A percentile compares a stretch with the other conserved stretches of the same genome.
Conservation (phyloP, 805 yeast species). For the Saccharomycopsis babjevae region DNA sequence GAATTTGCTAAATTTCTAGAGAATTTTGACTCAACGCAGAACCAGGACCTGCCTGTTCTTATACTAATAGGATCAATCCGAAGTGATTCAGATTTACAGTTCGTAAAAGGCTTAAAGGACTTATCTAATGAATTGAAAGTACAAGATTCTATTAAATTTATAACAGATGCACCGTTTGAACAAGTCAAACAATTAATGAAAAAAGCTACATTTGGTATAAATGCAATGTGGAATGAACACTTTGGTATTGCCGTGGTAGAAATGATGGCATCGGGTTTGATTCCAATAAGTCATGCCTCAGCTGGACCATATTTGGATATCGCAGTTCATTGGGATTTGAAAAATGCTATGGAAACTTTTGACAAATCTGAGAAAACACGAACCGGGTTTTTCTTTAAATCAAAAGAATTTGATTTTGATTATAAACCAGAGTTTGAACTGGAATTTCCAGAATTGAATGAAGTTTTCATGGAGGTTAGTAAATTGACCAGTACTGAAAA, state of each 20-base stretch:
- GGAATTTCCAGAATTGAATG: slow-evolving; percentile 39
- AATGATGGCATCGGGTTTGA: slow-evolving; percentile 72
- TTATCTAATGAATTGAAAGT: slow-evolving; percentile 36
- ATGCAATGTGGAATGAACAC: slow-evolving; percentile 99
- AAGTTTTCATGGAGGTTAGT: slow-evolving; percentile 36
- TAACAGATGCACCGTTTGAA: slow-evolving; percentile 65
- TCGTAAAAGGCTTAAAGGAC: slow-evolving; percentile 40
- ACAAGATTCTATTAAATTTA: slow-evolving; percentile 37
- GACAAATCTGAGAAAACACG: slow-evolving; percentile 32
- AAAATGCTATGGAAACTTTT: slow-evolving; percentile 21
- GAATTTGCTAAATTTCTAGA: slow-evolving; percentile 51
- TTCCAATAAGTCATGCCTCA: slow-evolving; percentile 87
- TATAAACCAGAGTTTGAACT: slow-evolving; percentile 22
- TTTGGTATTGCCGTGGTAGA: slow-evolving; percentile 97
- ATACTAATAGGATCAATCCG: slow-evolving; percentile 82
- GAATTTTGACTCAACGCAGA: slow-evolving; percentile 11
- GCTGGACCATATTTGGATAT: slow-evolving; percentile 94
- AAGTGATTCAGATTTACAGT: slow-evolving; percentile 49
- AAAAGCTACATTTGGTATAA: slow-evolving; percentile 64
- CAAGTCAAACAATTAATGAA: slow-evolving; percentile 45
- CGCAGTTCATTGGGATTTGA: slow-evolving; percentile 45
- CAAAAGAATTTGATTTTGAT: slow-evolving; percentile 62
- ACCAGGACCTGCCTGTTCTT: slow-evolving; percentile 34
- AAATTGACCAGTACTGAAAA: slow-evolving; percentile 30
- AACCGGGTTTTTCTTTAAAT: slow-evolving; percentile 75